These are phyloP conservation scores for Crithidia brevicula DNA, from an alignment of 208 protist genomes.

Conservation along the genomic window DNA sequence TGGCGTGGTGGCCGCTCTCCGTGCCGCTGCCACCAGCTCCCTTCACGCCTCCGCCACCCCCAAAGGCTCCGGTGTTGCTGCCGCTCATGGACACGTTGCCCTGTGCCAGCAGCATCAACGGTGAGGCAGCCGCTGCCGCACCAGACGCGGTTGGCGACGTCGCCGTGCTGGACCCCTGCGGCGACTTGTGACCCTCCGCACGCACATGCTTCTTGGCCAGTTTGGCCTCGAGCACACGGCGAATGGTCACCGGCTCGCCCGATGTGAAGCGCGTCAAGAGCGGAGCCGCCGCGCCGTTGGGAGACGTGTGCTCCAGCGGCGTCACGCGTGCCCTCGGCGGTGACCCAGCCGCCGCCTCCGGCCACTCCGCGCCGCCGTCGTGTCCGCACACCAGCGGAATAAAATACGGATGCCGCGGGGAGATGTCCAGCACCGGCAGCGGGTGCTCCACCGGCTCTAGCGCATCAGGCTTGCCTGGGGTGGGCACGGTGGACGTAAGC, in stretches of 20 bases:
- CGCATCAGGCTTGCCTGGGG: slow-evolving; percentile 26
- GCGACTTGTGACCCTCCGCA: background rate
- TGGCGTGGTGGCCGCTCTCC: slow-evolving; percentile 1
- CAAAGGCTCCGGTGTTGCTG: background rate
- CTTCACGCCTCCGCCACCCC: background rate
- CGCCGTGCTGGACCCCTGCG: background rate
- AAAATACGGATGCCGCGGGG: slow-evolving; percentile 62
- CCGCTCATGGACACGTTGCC: slow-evolving; percentile 9
- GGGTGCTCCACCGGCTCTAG: slow-evolving; percentile 26
- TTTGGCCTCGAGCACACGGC: slow-evolving; percentile 50
- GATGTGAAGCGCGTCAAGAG: slow-evolving; percentile 5
- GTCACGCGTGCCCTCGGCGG: slow-evolving; percentile 7
- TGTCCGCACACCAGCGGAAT: slow-evolving; percentile 45
- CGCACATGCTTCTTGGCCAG: slow-evolving; percentile 46
- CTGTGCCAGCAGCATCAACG: slow-evolving; percentile 14
- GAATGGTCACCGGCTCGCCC: slow-evolving; percentile 25
- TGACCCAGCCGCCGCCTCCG: slow-evolving; percentile 4
- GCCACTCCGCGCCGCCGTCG: slow-evolving; percentile 21
- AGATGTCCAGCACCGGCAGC: slow-evolving; percentile 64
- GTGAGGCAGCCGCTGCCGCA: background rate
- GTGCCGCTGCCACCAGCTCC: background rate
- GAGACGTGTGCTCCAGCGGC: background rate
- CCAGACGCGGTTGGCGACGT: background rate
- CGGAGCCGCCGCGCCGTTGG: background rate
- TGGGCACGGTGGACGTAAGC: slow-evolving; percentile 23